phyloP scores from a whole-genome alignment of 1,284 basidiomycete species.

The Ceratobasidium sp. region DNA sequence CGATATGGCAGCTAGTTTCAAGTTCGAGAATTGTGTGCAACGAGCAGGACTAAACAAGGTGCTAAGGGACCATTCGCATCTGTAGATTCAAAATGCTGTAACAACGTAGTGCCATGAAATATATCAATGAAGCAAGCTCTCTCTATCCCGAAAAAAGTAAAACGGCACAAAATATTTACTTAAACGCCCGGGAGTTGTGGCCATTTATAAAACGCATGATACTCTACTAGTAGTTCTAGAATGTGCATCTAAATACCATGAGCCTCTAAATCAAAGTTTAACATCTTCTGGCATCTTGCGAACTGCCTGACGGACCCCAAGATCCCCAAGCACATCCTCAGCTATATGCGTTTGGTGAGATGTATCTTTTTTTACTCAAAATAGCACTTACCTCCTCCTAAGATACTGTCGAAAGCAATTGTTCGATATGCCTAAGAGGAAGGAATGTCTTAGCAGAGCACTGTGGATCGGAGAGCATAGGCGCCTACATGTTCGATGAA shows the following conservation, averaged over 20 bases:
- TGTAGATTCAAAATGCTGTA: slow-evolving; percentile 1
- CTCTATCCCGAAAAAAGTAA: no score
- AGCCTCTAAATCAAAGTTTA: slow-evolving; percentile 32
- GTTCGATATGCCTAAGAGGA: slow-evolving; percentile 39
- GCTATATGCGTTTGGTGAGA: slow-evolving; percentile 22
- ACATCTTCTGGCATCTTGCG: slow-evolving; percentile 47
- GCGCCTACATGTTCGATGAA: slow-evolving; percentile 49
- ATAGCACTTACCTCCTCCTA: slow-evolving; percentile 46
- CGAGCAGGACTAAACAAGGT: slow-evolving; percentile 58
- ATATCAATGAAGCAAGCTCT: no score
- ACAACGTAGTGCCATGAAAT: neutral
- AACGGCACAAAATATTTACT: no score
- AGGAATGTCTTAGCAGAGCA: neutral
- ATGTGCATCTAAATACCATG: no score
- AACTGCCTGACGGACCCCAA: slow-evolving; percentile 50
- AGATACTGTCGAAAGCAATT: slow-evolving; percentile 46
- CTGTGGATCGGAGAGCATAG: neutral
- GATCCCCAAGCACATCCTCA: slow-evolving; percentile 49
- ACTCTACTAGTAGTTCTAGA: no score
- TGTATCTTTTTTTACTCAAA: neutral
- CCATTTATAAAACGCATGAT: no score
- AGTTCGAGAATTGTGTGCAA: slow-evolving; percentile 69
- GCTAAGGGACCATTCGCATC: slow-evolving; percentile 54
- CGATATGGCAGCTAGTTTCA: slow-evolving; percentile 72
- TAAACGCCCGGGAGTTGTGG: no score